phyloP scores from a whole-genome alignment of 768 basidiomycete species.

The Russula lepida region DNA sequence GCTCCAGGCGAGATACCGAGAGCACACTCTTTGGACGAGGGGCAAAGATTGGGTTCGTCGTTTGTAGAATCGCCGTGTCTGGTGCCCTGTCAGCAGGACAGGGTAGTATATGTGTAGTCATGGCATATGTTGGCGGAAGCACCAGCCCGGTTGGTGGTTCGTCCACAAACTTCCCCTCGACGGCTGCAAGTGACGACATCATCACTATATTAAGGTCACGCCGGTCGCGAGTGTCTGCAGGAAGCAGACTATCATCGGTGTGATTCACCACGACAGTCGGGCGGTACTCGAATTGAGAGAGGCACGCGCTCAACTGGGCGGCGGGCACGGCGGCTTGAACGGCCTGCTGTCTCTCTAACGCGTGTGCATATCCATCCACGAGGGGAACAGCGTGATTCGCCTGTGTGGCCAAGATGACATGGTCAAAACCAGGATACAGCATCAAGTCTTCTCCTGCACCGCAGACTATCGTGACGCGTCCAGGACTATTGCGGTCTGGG shows the following conservation, averaged over 20 bases:
- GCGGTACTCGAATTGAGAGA: slow-evolving; percentile 47
- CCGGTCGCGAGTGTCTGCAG: slow-evolving; percentile 39
- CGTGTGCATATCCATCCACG: slow-evolving; percentile 38
- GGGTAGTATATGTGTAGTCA: slow-evolving; percentile 60
- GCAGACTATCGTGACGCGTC: slow-evolving; percentile 34
- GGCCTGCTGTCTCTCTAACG: slow-evolving; percentile 26
- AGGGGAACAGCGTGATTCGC: slow-evolving; percentile 54
- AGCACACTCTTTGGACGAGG: slow-evolving; percentile 43
- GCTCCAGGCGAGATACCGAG: slow-evolving; percentile 51
- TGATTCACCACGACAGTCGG: slow-evolving; percentile 62
- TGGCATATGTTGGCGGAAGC: slow-evolving; percentile 46
- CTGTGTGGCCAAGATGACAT: slow-evolving; percentile 68
- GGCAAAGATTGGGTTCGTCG: slow-evolving; percentile 61
- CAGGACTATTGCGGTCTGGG: slow-evolving; percentile 30
- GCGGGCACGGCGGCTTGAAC: slow-evolving; percentile 24
- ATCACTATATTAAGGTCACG: slow-evolving; percentile 60
- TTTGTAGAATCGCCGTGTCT: slow-evolving; percentile 47
- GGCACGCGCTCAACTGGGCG: slow-evolving; percentile 37
- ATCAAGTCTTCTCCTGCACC: slow-evolving; percentile 22
- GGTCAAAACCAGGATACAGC: slow-evolving; percentile 45
- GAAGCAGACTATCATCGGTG: slow-evolving; percentile 51
- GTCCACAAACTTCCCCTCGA: background rate
- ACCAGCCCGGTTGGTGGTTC: slow-evolving; percentile 17
- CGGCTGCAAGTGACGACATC: background rate
- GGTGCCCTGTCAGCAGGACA: slow-evolving; percentile 30